A percentile compares a stretch with the other conserved stretches of the same genome.
phyloP scores from a whole-genome alignment of 108 stramenopile genomes.

The Nitzschia sp. region DNA sequence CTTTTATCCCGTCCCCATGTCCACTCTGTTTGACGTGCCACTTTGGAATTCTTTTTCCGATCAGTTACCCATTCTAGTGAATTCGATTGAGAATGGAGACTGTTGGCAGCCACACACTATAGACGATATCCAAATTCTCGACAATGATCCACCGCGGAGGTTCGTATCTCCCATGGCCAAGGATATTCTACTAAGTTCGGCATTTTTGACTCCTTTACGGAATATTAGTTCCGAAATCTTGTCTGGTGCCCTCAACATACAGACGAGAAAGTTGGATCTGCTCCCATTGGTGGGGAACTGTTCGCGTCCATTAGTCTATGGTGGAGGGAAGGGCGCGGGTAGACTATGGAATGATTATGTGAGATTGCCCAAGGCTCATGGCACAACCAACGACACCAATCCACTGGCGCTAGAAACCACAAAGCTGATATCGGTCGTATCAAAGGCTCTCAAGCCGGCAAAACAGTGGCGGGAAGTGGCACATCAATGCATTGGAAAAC shows the following conservation, averaged over 20 bases:
- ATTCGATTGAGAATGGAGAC: conserved; percentile 17
- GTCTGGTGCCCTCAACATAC: not conserved
- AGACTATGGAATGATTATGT: conserved; percentile 43
- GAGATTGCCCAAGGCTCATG: not conserved
- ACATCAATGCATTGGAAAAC: conserved; percentile 1
- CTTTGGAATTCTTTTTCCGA: conserved; percentile 60
- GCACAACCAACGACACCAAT: not conserved
- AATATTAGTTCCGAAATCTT: conserved; percentile 9
- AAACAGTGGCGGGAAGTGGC: conserved; percentile 10
- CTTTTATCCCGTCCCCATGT: conserved; percentile 53
- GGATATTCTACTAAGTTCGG: conserved; percentile 2
- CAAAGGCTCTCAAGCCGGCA: conserved; percentile 11
- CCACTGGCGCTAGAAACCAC: not conserved
- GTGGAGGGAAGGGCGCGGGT: conserved; percentile 41
- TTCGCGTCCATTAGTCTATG: conserved; percentile 37
- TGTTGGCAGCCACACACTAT: conserved; percentile 11
- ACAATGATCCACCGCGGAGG: not conserved
- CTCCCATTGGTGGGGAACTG: conserved; percentile 27
- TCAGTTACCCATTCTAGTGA: conserved; percentile 34
- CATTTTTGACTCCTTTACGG: conserved; percentile 28
- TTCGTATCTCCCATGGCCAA: conserved; percentile 9
- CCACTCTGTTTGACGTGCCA: conserved; percentile 68
- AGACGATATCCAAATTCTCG: not conserved
- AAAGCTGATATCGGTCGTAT: conserved; percentile 2
- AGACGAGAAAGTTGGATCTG: conserved; percentile 36